These are phyloP conservation scores for Hypoxylon sp. DNA, from an alignment of 2,329 filamentous ascomycete genomes.

Conservation along the genomic window DNA sequence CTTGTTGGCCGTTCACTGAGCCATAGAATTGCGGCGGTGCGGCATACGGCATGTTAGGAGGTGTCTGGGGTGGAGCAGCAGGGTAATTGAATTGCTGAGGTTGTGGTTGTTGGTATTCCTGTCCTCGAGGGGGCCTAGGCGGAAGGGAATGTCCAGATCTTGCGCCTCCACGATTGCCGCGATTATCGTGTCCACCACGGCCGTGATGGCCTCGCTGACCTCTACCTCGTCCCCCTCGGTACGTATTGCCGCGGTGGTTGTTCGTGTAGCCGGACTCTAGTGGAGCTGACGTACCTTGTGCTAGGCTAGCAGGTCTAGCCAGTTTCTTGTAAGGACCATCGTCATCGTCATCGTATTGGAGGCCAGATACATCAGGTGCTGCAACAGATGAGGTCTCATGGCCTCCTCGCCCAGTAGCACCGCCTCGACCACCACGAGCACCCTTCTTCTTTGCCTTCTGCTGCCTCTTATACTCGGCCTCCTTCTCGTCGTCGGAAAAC, in stretches of 20 bases:
- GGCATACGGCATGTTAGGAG: conserved; percentile 45
- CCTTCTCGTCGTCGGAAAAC: conserved; percentile 96
- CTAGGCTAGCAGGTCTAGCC: conserved; percentile 73
- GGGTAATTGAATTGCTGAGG: conserved; percentile 48
- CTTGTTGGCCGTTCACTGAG: conserved; percentile 52
- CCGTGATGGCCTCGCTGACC: conserved; percentile 55
- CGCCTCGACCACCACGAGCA: conserved; percentile 54
- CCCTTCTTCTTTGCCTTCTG: conserved; percentile 73
- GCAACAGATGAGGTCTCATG: conserved; percentile 50
- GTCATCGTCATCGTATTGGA: conserved; percentile 73
- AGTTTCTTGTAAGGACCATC: conserved; percentile 79
- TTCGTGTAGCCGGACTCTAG: conserved; percentile 56
- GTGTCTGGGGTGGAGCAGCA: conserved; percentile 49
- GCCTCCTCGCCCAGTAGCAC: conserved; percentile 51
- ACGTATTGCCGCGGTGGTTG: conserved; percentile 47
- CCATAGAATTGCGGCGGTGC: conserved; percentile 48
- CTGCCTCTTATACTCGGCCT: conserved; percentile 81
- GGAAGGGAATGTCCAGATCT: conserved; percentile 60
- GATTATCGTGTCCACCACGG: conserved; percentile 50
- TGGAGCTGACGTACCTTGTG: conserved; percentile 58
- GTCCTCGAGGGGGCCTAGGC: conserved; percentile 47
- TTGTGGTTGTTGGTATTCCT: conserved; percentile 53
- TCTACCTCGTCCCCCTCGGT: conserved; percentile 60
- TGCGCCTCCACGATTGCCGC: conserved; percentile 55
- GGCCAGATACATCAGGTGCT: conserved; percentile 54